phyloP scores from a whole-genome alignment of 1,284 basidiomycete genomes.

The Cryptococcus depauperatus region DNA sequence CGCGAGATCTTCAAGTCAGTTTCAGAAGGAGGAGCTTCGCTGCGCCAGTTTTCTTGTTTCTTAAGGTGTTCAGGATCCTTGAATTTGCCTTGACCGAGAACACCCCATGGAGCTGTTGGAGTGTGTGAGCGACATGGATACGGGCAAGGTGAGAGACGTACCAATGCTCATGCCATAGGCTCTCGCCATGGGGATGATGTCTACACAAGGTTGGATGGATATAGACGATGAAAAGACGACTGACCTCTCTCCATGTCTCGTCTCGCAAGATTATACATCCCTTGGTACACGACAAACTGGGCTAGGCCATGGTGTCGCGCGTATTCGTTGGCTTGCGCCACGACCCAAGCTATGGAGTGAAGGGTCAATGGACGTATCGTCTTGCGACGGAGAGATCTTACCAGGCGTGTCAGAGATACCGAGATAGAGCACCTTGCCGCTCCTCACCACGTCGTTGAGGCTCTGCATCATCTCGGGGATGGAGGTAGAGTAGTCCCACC shows the following conservation, averaged over 20 bases:
- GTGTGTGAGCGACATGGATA: neutral
- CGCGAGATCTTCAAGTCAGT: constrained; percentile 20
- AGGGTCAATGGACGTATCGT: constrained; percentile 46
- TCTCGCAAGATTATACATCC: constrained; percentile 46
- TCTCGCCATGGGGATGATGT: constrained; percentile 56
- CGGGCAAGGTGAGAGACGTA: neutral
- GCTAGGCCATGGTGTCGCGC: constrained; percentile 48
- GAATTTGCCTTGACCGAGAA: constrained; percentile 19
- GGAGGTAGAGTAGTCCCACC: constrained; percentile 42
- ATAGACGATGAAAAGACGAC: no score
- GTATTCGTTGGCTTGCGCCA: constrained; percentile 52
- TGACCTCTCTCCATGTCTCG: constrained; percentile 53
- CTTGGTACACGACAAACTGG: constrained; percentile 54
- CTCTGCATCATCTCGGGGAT: constrained; percentile 45
- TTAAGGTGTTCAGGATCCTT: neutral
- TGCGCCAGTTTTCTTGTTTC: constrained; percentile 20
- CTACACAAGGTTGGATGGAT: no score
- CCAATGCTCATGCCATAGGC: constrained; percentile 23
- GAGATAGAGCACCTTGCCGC: constrained; percentile 44
- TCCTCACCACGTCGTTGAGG: constrained; percentile 37
- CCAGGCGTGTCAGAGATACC: constrained; percentile 48
- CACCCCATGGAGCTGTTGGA: constrained; percentile 14
- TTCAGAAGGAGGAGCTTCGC: constrained; percentile 20
- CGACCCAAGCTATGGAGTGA: constrained; percentile 53
- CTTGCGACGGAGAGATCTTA: constrained; percentile 1